Base-by-base conservation (phyloP, 345 rosid genomes). In the Physaria fendleri region DNA sequence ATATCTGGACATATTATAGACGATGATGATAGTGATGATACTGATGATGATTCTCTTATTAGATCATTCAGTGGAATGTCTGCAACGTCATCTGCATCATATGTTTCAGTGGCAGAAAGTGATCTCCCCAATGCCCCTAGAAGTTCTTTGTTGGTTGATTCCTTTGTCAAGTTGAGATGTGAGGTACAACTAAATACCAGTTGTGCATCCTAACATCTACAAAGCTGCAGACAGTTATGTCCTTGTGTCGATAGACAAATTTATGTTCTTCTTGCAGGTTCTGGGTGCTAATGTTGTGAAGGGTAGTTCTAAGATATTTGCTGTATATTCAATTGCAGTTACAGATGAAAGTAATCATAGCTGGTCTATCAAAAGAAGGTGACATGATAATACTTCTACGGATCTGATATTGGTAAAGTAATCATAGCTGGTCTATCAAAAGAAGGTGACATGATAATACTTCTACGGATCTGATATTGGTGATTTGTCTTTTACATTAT, bases 321-420 rank as follows among this genome's bases (percentile, higher is more conserved):
- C 99, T 25, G 97, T 94, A 57, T 94, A 94, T 71, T 90, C 97
- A 57, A 63, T 94, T 72, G 77, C 99, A 51, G 99, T 87, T 56
- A 78, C 96, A 17, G 97, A 90, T 76, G 83, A 79, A 66, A 81
- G 82, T 68, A 82, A 72, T 62, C 82, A 87, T 76, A 76, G 85
- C 71, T 94, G 99, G 99, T 90, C 97, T 16, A 85, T 94, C 81
- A 94, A 94, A 85, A 78, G 99, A 85, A 94, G 99, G 99, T 93
- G 72, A 52, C 14, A 37, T 42, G 41, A 41, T 62, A 55, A 62
- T 44, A 43, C 43, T 65, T 12, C 44, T 45, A 55, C 30, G n/a
- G 65, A 51, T 78, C 46, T 59, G 54, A 33, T 58, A 15, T 35
- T 32, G 50, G 35, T 22, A 35, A 22, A n/a, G n/a, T n/a, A n/a